Base-by-base conservation (phyloP, 306 rosid species). In the Citrullus amarus region DNA sequence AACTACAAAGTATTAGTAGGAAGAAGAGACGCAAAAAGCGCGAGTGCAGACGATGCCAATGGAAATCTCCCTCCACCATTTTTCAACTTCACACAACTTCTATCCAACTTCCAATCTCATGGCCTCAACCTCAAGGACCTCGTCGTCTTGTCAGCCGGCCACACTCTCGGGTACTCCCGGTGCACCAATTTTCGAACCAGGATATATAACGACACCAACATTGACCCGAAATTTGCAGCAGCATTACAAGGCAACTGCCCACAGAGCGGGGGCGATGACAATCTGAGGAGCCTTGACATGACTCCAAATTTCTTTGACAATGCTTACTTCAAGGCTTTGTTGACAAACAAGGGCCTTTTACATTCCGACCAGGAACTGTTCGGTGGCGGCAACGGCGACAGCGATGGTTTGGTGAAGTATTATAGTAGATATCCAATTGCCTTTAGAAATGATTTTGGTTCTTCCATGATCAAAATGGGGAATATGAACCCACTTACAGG, bases 321-420 rank as follows among this genome's bases (percentile, higher is more conserved):
- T 2, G 15, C 18, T 34, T 81, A 85, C 85, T 85, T 79, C 83
- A 79, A 77, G 72, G 72, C 54, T 1, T 76, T 85, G 79, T 20
- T 76, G 50, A 9, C 25, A 11, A 14, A 25, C 3, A 80, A 77
- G 78, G 86, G 88, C 50, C 84, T 82, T 43, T 75, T 85, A 9
- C 88, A 85, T 58, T 80, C 86, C 41, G 88, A 85, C 55, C 88
- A 85, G 79, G 74, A 82, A 53, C 82, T 85, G 36, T 85, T 69
- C 76, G 78, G 80, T 60, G 48, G 78, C 50, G 81, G 83, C 60
- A 81, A 68, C 0, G 30, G 78, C 39, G 63, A 55, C 0, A 82
- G 78, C 2, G 86, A 85, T 41, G 41, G 30, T 9, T 41, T 82
- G 80, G 86, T 85, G 80, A 43, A 9, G 44, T 41, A 14, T 4